phyloP scores from a whole-genome alignment of 805 yeast species.

The Cyberlindnera veronae region DNA sequence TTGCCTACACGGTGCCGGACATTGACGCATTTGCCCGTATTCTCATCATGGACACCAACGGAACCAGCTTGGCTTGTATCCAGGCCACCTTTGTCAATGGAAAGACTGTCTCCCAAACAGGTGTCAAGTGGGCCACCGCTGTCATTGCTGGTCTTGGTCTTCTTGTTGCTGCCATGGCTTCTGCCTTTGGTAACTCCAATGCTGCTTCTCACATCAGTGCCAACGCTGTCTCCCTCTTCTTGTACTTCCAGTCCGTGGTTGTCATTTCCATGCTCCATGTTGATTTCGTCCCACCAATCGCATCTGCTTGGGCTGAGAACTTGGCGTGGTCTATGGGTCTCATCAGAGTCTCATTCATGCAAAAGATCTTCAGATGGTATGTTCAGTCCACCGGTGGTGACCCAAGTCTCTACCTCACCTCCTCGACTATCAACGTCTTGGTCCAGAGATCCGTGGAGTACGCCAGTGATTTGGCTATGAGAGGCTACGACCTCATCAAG shows the following conservation, averaged over 20 bases:
- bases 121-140: conserved; percentile 94
- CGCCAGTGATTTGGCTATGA: conserved; percentile 19
- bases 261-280: conserved; percentile 83
- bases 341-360: conserved; percentile 77
- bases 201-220: conserved; percentile 90
- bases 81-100: conserved; percentile 84
- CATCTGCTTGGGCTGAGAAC: conserved; percentile 88
- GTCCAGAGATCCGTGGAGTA: conserved; percentile 61
- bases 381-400: conserved; percentile 86
- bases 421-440: conserved; percentile 60
- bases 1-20: conserved; percentile 89
- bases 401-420: conserved; percentile 65
- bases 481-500: conserved; percentile 32
- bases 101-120: conserved; percentile 91
- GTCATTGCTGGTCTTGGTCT: conserved; percentile 86
- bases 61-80: conserved; percentile 81
- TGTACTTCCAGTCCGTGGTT: conserved; percentile 86
- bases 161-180: conserved; percentile 73
- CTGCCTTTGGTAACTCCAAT: conserved; percentile 81
- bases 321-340: conserved; percentile 95
- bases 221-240: conserved; percentile 76
- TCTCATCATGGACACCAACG: conserved; percentile 53
- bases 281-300: conserved; percentile 86
- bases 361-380: conserved; percentile 78
- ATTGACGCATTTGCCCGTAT: conserved; percentile 80